Percentiles rank a stretch among this genome's conserved stretches.
Evolutionary conservation across 2,329 filamentous ascomycete genomes (phyloP).

Genomic region (Raffaelea deltoideospora): DNA sequence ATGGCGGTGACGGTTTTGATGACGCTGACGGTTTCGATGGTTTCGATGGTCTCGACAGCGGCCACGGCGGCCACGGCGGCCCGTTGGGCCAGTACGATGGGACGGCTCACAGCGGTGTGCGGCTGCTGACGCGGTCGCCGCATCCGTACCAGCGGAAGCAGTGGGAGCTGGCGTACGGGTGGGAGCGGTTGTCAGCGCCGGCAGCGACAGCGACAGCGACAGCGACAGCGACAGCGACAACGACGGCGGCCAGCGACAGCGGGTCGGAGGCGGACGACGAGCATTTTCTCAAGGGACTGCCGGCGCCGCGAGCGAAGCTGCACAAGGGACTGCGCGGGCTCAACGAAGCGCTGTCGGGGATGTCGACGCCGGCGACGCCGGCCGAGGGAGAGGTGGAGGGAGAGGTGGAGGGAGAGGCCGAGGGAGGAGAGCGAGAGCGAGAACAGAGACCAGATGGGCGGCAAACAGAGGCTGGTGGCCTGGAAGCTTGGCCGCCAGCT

Average conservation of each 20-base stretch:
- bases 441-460: neutral
- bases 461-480: neutral
- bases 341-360: conserved; percentile 38
- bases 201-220: neutral
- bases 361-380: conserved; percentile 30
- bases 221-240: neutral
- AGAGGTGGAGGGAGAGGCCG: neutral
- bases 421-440: neutral
- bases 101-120: too few relatives aligned
- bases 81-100: too few relatives aligned
- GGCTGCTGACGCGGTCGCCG: neutral
- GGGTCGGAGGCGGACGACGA: conserved; percentile 95
- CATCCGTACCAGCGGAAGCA: neutral
- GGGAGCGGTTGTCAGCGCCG: neutral
- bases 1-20: too few relatives aligned
- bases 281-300: conserved; percentile 70
- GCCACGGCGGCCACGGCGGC: neutral
- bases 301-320: conserved; percentile 56
- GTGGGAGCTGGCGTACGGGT: neutral
- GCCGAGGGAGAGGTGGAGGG: neutral
- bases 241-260: conserved; percentile 55
- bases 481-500: too few relatives aligned
- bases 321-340: conserved; percentile 63
- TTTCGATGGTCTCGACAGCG: neutral
- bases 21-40: too few relatives aligned